Conservation (phyloP, 352 stramenopile genomes). For the Phytopythium montanum region DNA sequence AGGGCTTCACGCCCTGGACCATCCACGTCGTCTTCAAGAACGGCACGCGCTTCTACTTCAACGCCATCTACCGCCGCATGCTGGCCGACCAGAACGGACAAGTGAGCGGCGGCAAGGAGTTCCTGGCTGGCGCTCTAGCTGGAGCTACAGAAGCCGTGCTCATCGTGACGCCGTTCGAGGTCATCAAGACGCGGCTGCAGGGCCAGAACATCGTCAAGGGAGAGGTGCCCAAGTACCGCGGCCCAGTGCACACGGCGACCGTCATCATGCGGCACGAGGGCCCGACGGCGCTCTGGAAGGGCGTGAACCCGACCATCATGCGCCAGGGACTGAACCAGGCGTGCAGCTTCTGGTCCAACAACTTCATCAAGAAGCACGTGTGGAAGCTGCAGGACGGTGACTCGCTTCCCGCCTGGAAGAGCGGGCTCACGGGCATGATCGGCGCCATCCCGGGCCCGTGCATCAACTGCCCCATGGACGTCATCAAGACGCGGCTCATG, state of each 20-base stretch:
- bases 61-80: slow-evolving; percentile 78
- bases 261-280: slow-evolving; percentile 94
- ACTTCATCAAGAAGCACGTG: slow-evolving; percentile 89
- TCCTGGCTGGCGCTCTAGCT: slow-evolving; percentile 88
- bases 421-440: slow-evolving; percentile 92
- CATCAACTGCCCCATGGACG: slow-evolving; percentile 91
- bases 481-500: slow-evolving; percentile 97
- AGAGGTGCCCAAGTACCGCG: slow-evolving; percentile 82
- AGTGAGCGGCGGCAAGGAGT: slow-evolving; percentile 77
- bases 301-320: slow-evolving; percentile 94
- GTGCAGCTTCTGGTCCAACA: slow-evolving; percentile 98
- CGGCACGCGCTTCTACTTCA: slow-evolving; percentile 89
- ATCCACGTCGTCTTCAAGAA: slow-evolving; percentile 90
- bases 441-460: slow-evolving; percentile 82
- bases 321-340: slow-evolving; percentile 97
- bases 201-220: slow-evolving; percentile 86
- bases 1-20: slow-evolving; percentile 88
- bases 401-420: slow-evolving; percentile 92
- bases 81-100: slow-evolving; percentile 77
- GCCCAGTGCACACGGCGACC: slow-evolving; percentile 90
- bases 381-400: slow-evolving; percentile 85
- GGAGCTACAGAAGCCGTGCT: slow-evolving; percentile 95
- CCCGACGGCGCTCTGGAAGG: slow-evolving; percentile 94
- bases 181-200: slow-evolving; percentile 98
- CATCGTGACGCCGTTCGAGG: slow-evolving; percentile 97